Conservation (phyloP, 805 yeast species). For the Saturnispora besseyi region DNA sequence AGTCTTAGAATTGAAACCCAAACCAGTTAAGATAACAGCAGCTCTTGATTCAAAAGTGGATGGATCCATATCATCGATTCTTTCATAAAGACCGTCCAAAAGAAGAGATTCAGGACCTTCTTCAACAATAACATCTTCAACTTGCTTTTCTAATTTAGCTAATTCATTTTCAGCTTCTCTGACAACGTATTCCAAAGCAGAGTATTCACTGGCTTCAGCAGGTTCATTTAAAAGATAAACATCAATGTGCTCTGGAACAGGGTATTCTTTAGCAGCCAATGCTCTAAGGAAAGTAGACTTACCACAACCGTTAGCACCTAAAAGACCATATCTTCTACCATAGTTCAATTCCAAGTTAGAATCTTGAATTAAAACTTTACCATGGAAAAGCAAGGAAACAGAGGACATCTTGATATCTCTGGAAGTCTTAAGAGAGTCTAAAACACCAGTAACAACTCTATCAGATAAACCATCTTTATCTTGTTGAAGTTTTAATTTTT, state of each 20-base stretch:
- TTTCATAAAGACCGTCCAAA: conserved; percentile 86
- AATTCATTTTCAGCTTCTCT: conserved; percentile 92
- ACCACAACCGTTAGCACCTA: conserved; percentile 99
- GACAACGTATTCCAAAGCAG: conserved; percentile 94
- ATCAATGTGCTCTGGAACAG: conserved; percentile 87
- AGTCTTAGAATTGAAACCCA: conserved; percentile 85
- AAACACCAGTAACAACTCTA: conserved; percentile 96
- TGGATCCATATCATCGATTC: conserved; percentile 94
- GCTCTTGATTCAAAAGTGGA: conserved; percentile 94
- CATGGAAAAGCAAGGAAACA: conserved; percentile 90
- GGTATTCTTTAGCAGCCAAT: conserved; percentile 92
- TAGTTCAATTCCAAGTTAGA: conserved; percentile 86
- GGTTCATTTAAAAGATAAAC: conserved; percentile 93
- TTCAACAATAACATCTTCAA: conserved; percentile 78
- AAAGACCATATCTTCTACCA: conserved; percentile 94
- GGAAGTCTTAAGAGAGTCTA: conserved; percentile 79
- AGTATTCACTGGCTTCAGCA: conserved; percentile 84
- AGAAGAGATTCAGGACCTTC: conserved; percentile 91
- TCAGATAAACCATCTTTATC: conserved; percentile 93
- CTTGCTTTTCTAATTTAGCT: conserved; percentile 81
- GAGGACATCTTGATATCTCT: conserved; percentile 90
- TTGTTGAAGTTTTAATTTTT: conserved; percentile 82
- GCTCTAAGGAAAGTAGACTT: conserved; percentile 92
- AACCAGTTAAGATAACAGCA: conserved; percentile 90
- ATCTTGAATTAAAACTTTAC: conserved; percentile 92